Percentiles rank a stretch among this genome's conserved stretches.
Evolutionary conservation across 306 rosid species (phyloP).

Genomic region (Cicer arietinum): DNA sequence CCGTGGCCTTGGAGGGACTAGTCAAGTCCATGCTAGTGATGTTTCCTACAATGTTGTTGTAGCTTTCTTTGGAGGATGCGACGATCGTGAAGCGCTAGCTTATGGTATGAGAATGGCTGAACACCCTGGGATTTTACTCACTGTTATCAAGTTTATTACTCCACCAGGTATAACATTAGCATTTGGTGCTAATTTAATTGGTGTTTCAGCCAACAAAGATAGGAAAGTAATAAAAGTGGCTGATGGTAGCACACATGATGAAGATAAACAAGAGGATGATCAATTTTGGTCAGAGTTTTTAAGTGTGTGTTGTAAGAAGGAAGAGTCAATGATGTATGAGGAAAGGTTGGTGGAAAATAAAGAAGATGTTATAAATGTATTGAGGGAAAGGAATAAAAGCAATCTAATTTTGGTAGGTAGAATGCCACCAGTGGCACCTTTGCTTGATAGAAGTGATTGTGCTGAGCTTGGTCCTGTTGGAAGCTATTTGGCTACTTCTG

Average conservation of each 20-base stretch:
- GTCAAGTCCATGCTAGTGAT: slow-evolving; percentile 70
- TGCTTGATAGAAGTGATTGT: slow-evolving; percentile 55
- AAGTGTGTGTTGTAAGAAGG: slow-evolving; percentile 10
- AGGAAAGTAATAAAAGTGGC: slow-evolving; percentile 37
- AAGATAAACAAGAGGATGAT: slow-evolving; percentile 53
- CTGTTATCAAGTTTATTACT: slow-evolving; percentile 48
- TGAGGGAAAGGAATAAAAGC: slow-evolving; percentile 51
- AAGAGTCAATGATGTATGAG: slow-evolving; percentile 50
- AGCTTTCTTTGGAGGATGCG: slow-evolving; percentile 67
- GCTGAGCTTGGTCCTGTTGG: slow-evolving; percentile 74
- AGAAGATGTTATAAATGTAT: slow-evolving; percentile 39
- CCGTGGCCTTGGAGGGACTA: slow-evolving; percentile 69
- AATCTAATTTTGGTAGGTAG: slow-evolving; percentile 62
- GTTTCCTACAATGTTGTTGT: slow-evolving; percentile 54
- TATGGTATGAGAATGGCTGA: slow-evolving; percentile 75
- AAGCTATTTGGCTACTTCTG: slow-evolving; percentile 68
- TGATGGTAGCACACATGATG: neutral
- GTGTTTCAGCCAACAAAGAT: slow-evolving; percentile 43
- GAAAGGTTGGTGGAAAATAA: slow-evolving; percentile 59
- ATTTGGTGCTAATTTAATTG: slow-evolving; percentile 55
- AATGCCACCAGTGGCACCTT: slow-evolving; percentile 53
- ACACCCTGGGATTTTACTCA: slow-evolving; percentile 65
- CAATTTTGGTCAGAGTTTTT: slow-evolving; percentile 49
- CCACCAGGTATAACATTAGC: slow-evolving; percentile 49
- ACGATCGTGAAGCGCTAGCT: slow-evolving; percentile 71